phyloP scores from a whole-genome alignment of 352 stramenopile genomes.

The Phytopythium oedochilum region DNA sequence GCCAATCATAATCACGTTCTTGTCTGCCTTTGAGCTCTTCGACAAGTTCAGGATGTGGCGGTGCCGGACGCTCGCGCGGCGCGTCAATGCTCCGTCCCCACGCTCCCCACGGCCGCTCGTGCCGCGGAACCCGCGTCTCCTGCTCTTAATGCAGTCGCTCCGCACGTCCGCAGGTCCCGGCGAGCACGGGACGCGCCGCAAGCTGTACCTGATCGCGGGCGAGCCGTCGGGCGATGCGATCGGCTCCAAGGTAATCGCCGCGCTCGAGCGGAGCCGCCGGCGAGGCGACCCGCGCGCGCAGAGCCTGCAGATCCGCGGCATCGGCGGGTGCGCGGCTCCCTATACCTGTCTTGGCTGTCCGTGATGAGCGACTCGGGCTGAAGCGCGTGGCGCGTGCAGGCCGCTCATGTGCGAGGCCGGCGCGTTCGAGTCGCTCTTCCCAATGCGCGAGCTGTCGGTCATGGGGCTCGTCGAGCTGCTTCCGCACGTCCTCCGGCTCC shows the following conservation, averaged over 20 bases:
- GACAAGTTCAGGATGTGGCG: slow-evolving; percentile 1
- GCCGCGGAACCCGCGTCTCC: not conserved
- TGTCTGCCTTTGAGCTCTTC: no score
- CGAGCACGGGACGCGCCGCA: not conserved
- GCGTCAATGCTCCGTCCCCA: not conserved
- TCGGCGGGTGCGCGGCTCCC: slow-evolving; percentile 37
- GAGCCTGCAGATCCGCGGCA: slow-evolving; percentile 40
- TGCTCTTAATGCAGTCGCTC: no score
- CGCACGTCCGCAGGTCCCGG: not conserved
- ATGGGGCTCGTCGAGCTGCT: slow-evolving; percentile 74
- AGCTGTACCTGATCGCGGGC: slow-evolving; percentile 66
- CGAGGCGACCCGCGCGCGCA: slow-evolving; percentile 6
- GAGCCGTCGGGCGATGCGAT: slow-evolving; percentile 78
- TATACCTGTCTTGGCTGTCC: not conserved
- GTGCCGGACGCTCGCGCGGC: not conserved
- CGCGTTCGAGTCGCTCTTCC: slow-evolving; percentile 56
- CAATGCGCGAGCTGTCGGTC: slow-evolving; percentile 66
- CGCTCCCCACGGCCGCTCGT: not conserved
- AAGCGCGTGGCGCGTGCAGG: slow-evolving; percentile 20
- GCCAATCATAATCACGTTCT: not conserved
- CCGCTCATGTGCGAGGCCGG: slow-evolving; percentile 42
- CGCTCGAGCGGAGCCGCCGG: slow-evolving; percentile 23
- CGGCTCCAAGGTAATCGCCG: slow-evolving; percentile 58
- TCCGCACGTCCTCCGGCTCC: slow-evolving; percentile 45
- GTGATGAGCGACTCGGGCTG: not conserved